Conservation (phyloP, 2,329 filamentous ascomycete species). For the Talaromyces funiculosus region DNA sequence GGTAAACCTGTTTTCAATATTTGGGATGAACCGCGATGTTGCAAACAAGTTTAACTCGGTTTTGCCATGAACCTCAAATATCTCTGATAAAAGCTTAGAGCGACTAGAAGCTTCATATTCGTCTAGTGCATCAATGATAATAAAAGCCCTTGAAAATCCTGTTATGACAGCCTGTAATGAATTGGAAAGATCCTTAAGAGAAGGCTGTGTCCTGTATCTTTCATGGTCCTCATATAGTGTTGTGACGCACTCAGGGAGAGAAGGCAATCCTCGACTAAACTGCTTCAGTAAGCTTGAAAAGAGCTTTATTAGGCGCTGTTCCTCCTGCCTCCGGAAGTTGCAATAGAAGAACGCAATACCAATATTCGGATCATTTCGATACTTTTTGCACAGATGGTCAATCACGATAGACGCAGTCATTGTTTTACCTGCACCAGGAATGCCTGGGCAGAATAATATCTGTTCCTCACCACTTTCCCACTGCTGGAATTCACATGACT, state of each 20-base stretch:
- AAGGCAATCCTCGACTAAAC: neutral
- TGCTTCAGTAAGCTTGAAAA: slow-evolving; percentile 1
- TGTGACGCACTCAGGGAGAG: neutral
- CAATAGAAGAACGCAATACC: slow-evolving; percentile 8
- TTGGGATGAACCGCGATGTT: too few species aligned
- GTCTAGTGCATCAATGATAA: too few species aligned
- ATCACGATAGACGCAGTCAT: slow-evolving; percentile 41
- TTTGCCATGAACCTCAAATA: too few species aligned
- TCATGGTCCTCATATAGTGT: neutral
- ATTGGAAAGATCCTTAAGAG: neutral
- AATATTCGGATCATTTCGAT: neutral
- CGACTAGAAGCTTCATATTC: too few species aligned
- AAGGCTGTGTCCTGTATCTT: neutral
- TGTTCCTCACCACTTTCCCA: neutral
- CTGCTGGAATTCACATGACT: neutral
- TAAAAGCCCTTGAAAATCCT: neutral
- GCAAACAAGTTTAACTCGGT: too few species aligned
- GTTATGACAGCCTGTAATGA: neutral
- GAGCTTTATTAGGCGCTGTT: neutral
- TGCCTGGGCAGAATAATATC: slow-evolving; percentile 22
- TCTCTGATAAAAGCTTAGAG: too few species aligned
- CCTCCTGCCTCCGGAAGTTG: neutral
- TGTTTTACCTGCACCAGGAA: slow-evolving; percentile 48
- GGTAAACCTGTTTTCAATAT: too few species aligned
- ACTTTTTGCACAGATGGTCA: slow-evolving; percentile 29